Evolutionary conservation across 2,329 filamentous ascomycete species (phyloP).

Genomic region (Neoscytalidium dimidiatum): DNA sequence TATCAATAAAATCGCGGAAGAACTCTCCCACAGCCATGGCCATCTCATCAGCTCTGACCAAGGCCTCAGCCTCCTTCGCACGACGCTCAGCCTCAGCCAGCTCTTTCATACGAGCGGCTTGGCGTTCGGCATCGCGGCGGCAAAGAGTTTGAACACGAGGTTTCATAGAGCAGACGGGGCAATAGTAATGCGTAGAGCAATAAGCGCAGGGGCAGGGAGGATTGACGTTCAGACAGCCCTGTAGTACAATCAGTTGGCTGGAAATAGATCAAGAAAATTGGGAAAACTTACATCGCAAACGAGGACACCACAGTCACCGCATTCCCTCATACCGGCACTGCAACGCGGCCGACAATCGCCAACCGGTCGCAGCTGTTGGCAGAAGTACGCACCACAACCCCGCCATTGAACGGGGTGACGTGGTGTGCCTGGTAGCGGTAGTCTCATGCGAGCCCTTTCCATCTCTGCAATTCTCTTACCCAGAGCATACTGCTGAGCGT

Average conservation of each 20-base stretch:
- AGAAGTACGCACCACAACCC: conserved; percentile 46
- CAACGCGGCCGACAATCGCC: conserved; percentile 42
- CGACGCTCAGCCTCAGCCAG: not conserved
- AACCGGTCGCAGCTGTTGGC: conserved; percentile 39
- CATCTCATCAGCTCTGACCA: conserved; percentile 13
- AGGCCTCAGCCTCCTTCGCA: conserved; percentile 10
- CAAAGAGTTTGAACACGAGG: conserved; percentile 37
- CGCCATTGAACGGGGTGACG: conserved; percentile 47
- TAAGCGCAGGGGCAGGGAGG: conserved; percentile 40
- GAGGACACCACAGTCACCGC: conserved; percentile 40
- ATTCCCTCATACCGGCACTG: conserved; percentile 39
- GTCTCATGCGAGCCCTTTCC: conserved; percentile 18
- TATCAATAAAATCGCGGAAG: conserved; percentile 9
- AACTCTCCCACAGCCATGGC: conserved; percentile 13
- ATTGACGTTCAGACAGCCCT: conserved; percentile 35
- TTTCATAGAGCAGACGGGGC: conserved; percentile 38
- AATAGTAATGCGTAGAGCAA: conserved; percentile 42
- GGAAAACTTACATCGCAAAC: conserved; percentile 43
- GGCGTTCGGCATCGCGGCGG: conserved; percentile 16
- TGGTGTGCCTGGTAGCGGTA: conserved; percentile 41
- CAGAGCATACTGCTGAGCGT: conserved; percentile 13
- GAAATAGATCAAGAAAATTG: not conserved
- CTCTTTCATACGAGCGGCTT: conserved; percentile 8
- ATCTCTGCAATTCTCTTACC: conserved; percentile 8
- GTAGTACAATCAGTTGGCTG: not conserved